Evolutionary conservation across 129 eudicot species (phyloP), one percentile per base, ranked within the genome.

Genomic region (Chrysanthemum seticuspe): DNA sequence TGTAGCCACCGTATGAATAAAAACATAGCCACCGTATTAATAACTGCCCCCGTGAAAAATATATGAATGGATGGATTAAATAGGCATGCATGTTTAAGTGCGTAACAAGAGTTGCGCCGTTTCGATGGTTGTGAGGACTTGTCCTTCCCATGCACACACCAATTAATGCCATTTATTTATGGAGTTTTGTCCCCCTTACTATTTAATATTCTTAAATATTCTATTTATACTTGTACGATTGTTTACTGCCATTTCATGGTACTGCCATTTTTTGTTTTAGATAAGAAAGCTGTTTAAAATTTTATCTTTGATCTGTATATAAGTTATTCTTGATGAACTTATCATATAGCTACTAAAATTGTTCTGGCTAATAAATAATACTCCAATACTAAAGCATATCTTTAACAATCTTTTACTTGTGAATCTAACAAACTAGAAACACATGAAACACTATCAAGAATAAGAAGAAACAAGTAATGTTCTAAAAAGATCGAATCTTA

Each of bases 31-130:
- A n/a, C n/a, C n/a, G n/a, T n/a, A n/a, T n/a, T n/a, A n/a, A n/a
- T n/a, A n/a, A n/a, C n/a, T n/a, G n/a, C n/a, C n/a, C n/a, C n/a
- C 16, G 53, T 15, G 25, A 62, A 56, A 40, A 59, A 7, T 13
- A 58, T 31, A 47, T 8, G 36, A 31, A 16, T 3, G 0, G 1
- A 25, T 47, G 45, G 27, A 73, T 45, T 12, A 5, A 50, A 51
- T 64, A 76, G 14, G 70, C 51, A 40, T 40, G 47, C 78, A 74
- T 75, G 73, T 75, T 72, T 60, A 45, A 48, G 16, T 59, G 59
- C 76, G 73, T 65, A 75, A 66, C 79, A 65, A 70, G 81, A 77
- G 71, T 77, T 77, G 76, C 81, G 81, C 71, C 81, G 81, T 77
- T 77, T 77, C 71, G 81, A 62, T 70, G 76, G 81, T 70, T 71